A percentile compares a stretch with the other conserved stretches of the same genome.
Evolutionary conservation across 768 basidiomycete genomes (phyloP).

Genomic region (Termitomyces sp.): DNA sequence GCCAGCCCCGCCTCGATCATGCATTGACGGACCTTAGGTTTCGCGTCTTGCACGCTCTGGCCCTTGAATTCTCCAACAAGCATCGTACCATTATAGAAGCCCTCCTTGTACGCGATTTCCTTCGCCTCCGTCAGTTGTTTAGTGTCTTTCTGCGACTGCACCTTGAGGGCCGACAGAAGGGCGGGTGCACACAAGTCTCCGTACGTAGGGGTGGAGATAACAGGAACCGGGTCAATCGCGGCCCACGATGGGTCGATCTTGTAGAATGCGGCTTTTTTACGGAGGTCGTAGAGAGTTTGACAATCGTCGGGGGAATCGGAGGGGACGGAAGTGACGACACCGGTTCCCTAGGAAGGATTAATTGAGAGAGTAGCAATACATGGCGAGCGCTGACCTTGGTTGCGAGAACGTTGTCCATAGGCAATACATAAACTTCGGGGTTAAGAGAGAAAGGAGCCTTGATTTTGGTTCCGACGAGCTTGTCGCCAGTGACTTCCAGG

Average conservation of each 20-base stretch:
- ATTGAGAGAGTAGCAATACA: not conserved
- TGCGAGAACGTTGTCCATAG: conserved; percentile 98
- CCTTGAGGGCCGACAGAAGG: conserved; percentile 84
- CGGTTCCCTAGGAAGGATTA: conserved; percentile 64
- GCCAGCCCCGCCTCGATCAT: conserved; percentile 79
- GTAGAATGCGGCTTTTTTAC: conserved; percentile 96
- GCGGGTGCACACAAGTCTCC: conserved; percentile 86
- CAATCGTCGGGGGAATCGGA: conserved; percentile 99
- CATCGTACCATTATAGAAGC: conserved; percentile 95
- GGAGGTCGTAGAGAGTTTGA: conserved; percentile 82
- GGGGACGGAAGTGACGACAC: conserved; percentile 96
- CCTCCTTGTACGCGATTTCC: conserved; percentile 97
- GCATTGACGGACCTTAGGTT: conserved; percentile 77
- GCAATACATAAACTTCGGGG: conserved; percentile 89
- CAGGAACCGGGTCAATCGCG: conserved; percentile 78
- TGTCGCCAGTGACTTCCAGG: conserved; percentile 71
- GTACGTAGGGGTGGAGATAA: conserved; percentile 86
- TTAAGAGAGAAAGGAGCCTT: conserved; percentile 80
- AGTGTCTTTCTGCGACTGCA: conserved; percentile 90
- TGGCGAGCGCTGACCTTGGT: conserved; percentile 58
- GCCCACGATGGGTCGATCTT: conserved; percentile 90
- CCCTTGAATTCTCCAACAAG: conserved; percentile 89
- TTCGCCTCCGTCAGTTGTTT: conserved; percentile 96
- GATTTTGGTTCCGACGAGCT: conserved; percentile 84
- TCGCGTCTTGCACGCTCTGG: conserved; percentile 83